phyloP scores from a whole-genome alignment of 2,329 filamentous ascomycete genomes.

The Biscogniauxia marginata region DNA sequence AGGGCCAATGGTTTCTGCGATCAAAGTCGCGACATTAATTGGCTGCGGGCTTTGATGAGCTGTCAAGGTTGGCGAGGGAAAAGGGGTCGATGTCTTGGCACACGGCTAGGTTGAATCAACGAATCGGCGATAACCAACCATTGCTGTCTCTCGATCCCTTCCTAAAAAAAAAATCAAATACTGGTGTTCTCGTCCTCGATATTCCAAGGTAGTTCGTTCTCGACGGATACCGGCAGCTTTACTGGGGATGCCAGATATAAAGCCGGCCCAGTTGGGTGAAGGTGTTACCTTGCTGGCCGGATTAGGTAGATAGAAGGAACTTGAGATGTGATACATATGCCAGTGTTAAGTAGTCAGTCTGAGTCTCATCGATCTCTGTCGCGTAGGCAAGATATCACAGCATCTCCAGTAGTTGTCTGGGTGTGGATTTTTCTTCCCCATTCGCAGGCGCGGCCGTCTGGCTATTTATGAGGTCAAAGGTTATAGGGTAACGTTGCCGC shows the following conservation, averaged over 20 bases:
- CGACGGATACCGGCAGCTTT: not conserved
- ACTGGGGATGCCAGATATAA: no score
- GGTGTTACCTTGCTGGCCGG: no score
- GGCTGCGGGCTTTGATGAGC: conserved; percentile 23
- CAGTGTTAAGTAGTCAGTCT: not conserved
- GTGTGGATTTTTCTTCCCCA: not conserved
- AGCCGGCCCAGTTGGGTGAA: no score
- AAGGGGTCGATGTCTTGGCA: conserved; percentile 6
- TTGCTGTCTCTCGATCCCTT: not conserved
- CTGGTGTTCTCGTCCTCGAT: not conserved
- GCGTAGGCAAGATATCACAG: no score
- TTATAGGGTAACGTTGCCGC: no score
- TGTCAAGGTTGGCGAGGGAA: conserved; percentile 10
- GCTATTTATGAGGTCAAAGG: not conserved
- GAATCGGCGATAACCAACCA: not conserved
- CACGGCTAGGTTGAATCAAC: not conserved
- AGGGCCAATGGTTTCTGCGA: conserved; percentile 15
- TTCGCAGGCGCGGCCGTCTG: not conserved
- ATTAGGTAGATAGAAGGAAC: not conserved
- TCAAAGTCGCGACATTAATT: conserved; percentile 13
- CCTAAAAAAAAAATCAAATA: not conserved
- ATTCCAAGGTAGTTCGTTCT: not conserved
- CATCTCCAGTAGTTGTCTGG: no score
- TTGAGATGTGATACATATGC: not conserved
- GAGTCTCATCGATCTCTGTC: not conserved